Conservation (phyloP, 2,329 filamentous ascomycete genomes). For the Talaromyces amestolkiae region DNA sequence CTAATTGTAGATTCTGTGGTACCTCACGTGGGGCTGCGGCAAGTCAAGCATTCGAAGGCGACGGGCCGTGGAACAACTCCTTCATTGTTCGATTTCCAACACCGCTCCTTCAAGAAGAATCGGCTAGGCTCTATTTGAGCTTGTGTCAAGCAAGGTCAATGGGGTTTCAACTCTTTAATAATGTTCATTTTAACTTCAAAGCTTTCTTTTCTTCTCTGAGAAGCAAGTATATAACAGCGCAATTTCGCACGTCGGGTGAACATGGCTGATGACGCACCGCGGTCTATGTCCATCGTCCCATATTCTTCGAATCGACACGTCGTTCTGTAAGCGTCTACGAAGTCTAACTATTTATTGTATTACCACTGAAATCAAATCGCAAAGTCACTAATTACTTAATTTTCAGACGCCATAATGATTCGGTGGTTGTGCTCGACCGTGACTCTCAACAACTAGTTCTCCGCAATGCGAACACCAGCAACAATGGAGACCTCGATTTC, state of each 20-base stretch:
- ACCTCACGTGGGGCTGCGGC: slow-evolving; percentile 2
- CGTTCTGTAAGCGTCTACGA: slow-evolving; percentile 40
- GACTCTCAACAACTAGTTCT: slow-evolving; percentile 82
- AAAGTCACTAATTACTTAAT: slow-evolving; percentile 14
- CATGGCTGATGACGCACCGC: slow-evolving; percentile 34
- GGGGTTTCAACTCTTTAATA: background rate
- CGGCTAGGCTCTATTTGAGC: background rate
- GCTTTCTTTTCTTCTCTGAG: slow-evolving; percentile 14
- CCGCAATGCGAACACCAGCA: slow-evolving; percentile 54
- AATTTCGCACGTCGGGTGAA: slow-evolving; percentile 14
- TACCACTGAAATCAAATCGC: background rate
- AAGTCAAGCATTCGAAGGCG: background rate
- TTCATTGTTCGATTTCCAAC: background rate
- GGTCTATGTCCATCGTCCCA: slow-evolving; percentile 43
- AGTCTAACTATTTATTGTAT: background rate
- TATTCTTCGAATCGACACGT: slow-evolving; percentile 45
- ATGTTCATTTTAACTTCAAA: background rate
- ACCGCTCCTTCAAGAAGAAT: background rate
- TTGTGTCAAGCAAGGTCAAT: background rate
- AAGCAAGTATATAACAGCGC: slow-evolving; percentile 1
- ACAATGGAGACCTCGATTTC: slow-evolving; percentile 47
- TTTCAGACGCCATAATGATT: slow-evolving; percentile 81
- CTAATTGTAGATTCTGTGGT: background rate
- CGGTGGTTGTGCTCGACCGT: slow-evolving; percentile 87
- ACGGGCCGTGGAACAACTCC: background rate